phyloP scores from a whole-genome alignment of 805 yeast species.

The Lipomyces yamanashiensis region DNA sequence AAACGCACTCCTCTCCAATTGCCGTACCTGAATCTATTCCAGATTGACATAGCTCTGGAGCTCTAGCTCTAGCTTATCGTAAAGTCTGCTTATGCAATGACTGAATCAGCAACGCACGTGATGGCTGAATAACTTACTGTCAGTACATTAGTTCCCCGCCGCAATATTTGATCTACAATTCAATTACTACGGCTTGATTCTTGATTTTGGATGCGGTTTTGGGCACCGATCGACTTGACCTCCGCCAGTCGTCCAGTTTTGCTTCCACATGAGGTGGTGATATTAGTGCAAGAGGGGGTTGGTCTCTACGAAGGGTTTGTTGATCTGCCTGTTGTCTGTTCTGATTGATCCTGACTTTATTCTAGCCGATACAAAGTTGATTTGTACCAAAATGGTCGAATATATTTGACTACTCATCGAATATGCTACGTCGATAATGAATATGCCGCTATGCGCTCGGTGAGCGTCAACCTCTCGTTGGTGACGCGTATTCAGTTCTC shows the following conservation, averaged over 20 bases:
- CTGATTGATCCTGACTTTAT: background rate
- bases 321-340: background rate
- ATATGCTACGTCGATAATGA: constrained; percentile 71
- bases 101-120: too few species aligned
- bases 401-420: constrained; percentile 75
- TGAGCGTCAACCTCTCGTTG: constrained; percentile 54
- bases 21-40: background rate
- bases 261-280: constrained; percentile 53
- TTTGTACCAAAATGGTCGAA: constrained; percentile 72
- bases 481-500: constrained; percentile 42
- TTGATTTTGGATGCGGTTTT: constrained; percentile 32
- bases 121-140: too few species aligned
- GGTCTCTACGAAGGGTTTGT: constrained; percentile 73
- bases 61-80: background rate
- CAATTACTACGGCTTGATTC: background rate
- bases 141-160: too few species aligned
- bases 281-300: constrained; percentile 57
- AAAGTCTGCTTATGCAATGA: background rate
- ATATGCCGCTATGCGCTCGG: constrained; percentile 49
- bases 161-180: background rate
- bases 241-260: constrained; percentile 45
- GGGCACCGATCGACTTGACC: constrained; percentile 44
- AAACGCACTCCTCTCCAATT: too few species aligned
- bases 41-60: background rate
- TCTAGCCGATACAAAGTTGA: constrained; percentile 60